phyloP scores from a whole-genome alignment of 768 basidiomycete species.

The Tulasnella sp. region DNA sequence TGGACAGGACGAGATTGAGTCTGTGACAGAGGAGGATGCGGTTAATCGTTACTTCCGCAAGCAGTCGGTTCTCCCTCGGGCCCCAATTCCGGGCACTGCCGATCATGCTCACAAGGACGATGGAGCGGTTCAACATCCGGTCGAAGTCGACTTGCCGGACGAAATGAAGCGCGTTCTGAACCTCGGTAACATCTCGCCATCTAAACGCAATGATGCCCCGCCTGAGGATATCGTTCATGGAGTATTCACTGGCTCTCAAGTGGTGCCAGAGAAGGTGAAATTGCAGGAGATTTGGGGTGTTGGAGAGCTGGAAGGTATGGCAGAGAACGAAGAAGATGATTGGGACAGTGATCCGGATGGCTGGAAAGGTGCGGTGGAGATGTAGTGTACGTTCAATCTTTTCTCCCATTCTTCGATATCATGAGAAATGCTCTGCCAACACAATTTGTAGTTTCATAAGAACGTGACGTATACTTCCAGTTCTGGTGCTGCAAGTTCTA shows the following conservation, averaged over 20 bases:
- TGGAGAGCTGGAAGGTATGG: slow-evolving; percentile 5
- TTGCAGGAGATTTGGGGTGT: slow-evolving; percentile 12
- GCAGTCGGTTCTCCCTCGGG: too few species aligned
- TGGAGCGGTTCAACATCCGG: background rate
- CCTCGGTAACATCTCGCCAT: background rate
- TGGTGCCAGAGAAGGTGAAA: slow-evolving; percentile 10
- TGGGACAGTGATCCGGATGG: slow-evolving; percentile 16
- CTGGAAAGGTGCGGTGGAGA: slow-evolving; percentile 10
- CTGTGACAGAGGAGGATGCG: background rate
- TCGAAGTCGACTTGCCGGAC: slow-evolving; percentile 13
- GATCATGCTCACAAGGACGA: too few species aligned
- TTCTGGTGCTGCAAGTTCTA: too few species aligned
- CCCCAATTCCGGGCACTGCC: too few species aligned
- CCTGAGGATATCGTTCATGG: background rate
- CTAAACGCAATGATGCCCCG: background rate
- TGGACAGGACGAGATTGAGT: background rate
- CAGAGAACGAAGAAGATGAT: slow-evolving; percentile 10
- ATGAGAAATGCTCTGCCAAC: too few species aligned
- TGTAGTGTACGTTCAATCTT: background rate
- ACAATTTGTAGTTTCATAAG: too few species aligned
- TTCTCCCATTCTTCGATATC: background rate
- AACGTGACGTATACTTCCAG: too few species aligned
- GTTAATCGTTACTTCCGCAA: background rate
- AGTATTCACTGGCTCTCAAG: background rate
- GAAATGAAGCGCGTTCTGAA: slow-evolving; percentile 8